phyloP scores from a whole-genome alignment of 257 asterid species.

The Primulina huaijiensis region DNA sequence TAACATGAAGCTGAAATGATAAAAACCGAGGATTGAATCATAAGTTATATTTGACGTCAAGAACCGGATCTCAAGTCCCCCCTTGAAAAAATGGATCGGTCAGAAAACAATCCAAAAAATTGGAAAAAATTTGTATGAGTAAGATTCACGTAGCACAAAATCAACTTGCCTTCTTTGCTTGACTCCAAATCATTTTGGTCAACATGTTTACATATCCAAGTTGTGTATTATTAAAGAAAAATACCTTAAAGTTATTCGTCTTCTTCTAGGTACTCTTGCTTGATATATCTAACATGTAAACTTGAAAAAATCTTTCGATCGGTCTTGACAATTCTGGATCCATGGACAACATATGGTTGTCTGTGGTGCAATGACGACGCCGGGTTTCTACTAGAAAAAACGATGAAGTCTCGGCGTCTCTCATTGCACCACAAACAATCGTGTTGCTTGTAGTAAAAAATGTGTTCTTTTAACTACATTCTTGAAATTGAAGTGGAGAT shows the following conservation, averaged over 20 bases:
- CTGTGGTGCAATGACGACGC: constrained; percentile 48
- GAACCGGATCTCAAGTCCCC: too few species aligned
- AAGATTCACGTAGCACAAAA: too few species aligned
- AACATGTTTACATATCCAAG: neutral
- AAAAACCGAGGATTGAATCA: too few species aligned
- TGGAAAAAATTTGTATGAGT: too few species aligned
- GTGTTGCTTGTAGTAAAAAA: neutral
- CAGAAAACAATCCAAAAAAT: too few species aligned
- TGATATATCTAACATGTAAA: too few species aligned
- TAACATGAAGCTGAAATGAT: too few species aligned
- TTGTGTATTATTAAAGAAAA: too few species aligned
- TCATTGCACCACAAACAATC: constrained; percentile 7
- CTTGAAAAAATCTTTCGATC: too few species aligned
- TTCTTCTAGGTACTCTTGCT: neutral
- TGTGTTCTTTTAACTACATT: neutral
- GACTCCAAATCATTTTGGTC: neutral
- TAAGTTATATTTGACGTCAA: too few species aligned
- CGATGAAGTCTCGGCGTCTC: neutral
- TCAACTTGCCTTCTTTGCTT: neutral
- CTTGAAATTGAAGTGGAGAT: neutral
- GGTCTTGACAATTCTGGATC: neutral
- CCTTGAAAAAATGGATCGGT: too few species aligned
- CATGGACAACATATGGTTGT: constrained; percentile 6
- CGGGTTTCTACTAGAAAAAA: constrained; percentile 7
- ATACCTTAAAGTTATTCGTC: neutral